Evolutionary conservation across 768 basidiomycete genomes (phyloP), one percentile per base, ranked within the genome.

Genomic region (Crepidotus variabilis): DNA sequence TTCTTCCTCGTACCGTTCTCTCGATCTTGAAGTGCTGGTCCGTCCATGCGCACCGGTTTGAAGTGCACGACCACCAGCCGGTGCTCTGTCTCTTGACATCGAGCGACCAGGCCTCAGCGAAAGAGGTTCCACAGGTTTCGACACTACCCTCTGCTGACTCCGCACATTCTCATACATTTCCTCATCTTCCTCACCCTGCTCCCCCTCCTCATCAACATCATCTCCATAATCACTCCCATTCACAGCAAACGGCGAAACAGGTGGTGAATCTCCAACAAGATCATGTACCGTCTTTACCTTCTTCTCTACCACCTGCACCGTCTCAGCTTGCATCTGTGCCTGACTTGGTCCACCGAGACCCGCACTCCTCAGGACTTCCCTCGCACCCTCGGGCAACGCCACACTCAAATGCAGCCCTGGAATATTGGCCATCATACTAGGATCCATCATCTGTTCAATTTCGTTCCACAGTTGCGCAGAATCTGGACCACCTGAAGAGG

Each of bases 381-480:
- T 63, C 24, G 61, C 66, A 33, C 61, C 64, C 6, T 59, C 55
- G 2, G 64, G 65, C 36, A 66, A 51, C n/a, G 63, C 60, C 22
- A 57, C 60, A 10, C 61, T 63, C 13, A 66, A 48, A 60, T 65
- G 61, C 39, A 68, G 47, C 2, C 65, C 67, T 8, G 67, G 65
- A 22, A 68, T 62, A 2, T 57, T 50, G 23, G 51, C 59, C 51
- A 67, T 63, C 64, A 67, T 65, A 7, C 61, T 54, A 1, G 63
- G 62, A 60, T 67, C 64, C 66, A 67, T 67, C 67, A 68, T 68
- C 28, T 62, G 62, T 54, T 65, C 65, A 47, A 68, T 68, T 57
- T 68, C 65, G 14, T 60, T 63, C 67, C 67, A 68, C 4, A 68
- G 43, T 51, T 66, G 63, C 14, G 63, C 67, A 9, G 62, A 63